Conservation (phyloP, 495 filamentous ascomycete species). For the Xylaria bambusicola region DNA sequence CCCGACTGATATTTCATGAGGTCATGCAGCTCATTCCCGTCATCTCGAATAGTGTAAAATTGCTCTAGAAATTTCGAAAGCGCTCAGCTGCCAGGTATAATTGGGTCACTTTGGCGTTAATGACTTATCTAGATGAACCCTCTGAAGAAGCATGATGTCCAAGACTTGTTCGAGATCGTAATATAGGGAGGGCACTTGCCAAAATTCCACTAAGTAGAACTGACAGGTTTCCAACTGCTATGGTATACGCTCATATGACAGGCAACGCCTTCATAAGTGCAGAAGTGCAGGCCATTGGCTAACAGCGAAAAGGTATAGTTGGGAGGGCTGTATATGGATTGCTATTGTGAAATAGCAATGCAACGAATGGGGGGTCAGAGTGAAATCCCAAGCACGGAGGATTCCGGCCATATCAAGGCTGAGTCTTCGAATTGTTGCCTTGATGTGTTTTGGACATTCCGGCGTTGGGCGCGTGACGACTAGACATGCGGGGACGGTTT, state of each 20-base stretch:
- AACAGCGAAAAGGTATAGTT: neutral
- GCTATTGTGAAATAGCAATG: neutral
- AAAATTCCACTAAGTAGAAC: neutral
- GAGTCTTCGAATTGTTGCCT: constrained; percentile 9
- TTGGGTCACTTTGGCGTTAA: neutral
- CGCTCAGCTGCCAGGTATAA: neutral
- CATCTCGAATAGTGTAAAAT: neutral
- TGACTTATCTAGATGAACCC: neutral
- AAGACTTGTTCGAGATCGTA: neutral
- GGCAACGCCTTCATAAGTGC: neutral
- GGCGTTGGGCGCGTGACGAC: constrained; percentile 15
- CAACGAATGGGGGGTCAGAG: neutral
- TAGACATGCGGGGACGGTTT: constrained; percentile 12
- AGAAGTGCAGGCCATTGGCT: neutral
- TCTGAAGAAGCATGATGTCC: neutral
- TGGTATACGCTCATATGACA: constrained; percentile 2
- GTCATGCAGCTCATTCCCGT: neutral
- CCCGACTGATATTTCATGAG: neutral
- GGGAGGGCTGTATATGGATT: neutral
- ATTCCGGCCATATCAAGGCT: constrained; percentile 11
- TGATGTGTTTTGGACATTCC: constrained; percentile 10
- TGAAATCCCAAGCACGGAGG: neutral
- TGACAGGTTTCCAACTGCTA: neutral
- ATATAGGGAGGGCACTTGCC: neutral
- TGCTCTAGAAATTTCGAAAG: neutral